phyloP scores from a whole-genome alignment of 257 asterid species.

The Solanum paucissectum region DNA sequence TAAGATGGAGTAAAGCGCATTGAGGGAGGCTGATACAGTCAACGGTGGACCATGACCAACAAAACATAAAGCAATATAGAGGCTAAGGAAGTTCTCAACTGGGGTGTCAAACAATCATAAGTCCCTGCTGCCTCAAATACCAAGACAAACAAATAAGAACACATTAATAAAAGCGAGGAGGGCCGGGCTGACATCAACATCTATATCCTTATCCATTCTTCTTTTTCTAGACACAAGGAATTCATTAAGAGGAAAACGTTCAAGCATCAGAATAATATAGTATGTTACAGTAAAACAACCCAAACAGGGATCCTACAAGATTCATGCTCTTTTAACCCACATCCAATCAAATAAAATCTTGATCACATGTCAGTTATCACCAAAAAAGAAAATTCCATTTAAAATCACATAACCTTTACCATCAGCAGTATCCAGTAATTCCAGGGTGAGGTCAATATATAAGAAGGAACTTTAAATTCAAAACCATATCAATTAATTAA shows the following conservation, averaged over 20 bases:
- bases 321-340: not conserved
- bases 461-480: not conserved
- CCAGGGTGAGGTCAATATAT: not conserved
- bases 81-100: not conserved
- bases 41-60: not conserved
- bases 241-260: not conserved
- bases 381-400: not conserved
- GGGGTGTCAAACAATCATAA: not conserved
- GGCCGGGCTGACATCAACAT: not conserved
- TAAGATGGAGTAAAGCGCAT: not conserved
- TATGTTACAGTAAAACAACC: not conserved
- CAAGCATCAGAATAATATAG: not conserved
- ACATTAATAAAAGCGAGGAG: not conserved
- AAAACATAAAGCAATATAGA: not conserved
- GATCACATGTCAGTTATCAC: not conserved
- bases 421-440: not conserved
- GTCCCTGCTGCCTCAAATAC: not conserved
- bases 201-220: not conserved
- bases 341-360: not conserved
- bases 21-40: not conserved
- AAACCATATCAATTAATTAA: not conserved
- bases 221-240: not conserved
- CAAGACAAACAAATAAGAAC: not conserved
- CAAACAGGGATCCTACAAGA: not conserved
- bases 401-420: not conserved